phyloP scores from a whole-genome alignment of 208 protist genomes.

The Leishmania mexicana region DNA sequence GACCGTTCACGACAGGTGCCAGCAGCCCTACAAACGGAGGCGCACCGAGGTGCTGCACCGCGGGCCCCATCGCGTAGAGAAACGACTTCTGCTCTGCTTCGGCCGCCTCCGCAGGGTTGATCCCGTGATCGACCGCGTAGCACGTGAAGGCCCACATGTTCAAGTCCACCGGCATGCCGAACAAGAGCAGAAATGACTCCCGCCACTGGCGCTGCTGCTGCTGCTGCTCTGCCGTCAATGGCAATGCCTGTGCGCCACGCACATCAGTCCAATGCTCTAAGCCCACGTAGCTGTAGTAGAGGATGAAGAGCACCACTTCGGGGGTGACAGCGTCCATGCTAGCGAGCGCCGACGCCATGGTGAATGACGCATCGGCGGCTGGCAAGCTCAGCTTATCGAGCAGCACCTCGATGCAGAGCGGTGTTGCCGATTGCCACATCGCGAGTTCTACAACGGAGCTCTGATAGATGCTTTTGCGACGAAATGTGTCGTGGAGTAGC shows the following conservation, averaged over 20 bases:
- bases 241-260: background rate
- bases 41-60: conserved; percentile 37
- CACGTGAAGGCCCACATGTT: conserved; percentile 50
- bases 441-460: conserved; percentile 24
- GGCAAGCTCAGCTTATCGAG: conserved; percentile 42
- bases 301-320: conserved; percentile 56
- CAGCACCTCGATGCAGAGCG: conserved; percentile 63
- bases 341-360: conserved; percentile 35
- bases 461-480: conserved; percentile 29
- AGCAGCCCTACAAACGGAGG: conserved; percentile 49
- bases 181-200: conserved; percentile 51
- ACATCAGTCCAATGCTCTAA: conserved; percentile 2
- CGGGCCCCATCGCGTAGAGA: conserved; percentile 20
- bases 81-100: background rate
- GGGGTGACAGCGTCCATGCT: conserved; percentile 37
- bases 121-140: conserved; percentile 61
- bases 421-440: conserved; percentile 36
- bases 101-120: conserved; percentile 32
- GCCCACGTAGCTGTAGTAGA: conserved; percentile 51
- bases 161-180: conserved; percentile 42
- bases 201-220: conserved; percentile 41
- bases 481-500: conserved; percentile 36
- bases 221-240: conserved; percentile 10
- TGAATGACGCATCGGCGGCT: conserved; percentile 21
- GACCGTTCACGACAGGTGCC: conserved; percentile 52